phyloP scores from a whole-genome alignment of 768 basidiomycete genomes.

The Fibroporia radiculosa region DNA sequence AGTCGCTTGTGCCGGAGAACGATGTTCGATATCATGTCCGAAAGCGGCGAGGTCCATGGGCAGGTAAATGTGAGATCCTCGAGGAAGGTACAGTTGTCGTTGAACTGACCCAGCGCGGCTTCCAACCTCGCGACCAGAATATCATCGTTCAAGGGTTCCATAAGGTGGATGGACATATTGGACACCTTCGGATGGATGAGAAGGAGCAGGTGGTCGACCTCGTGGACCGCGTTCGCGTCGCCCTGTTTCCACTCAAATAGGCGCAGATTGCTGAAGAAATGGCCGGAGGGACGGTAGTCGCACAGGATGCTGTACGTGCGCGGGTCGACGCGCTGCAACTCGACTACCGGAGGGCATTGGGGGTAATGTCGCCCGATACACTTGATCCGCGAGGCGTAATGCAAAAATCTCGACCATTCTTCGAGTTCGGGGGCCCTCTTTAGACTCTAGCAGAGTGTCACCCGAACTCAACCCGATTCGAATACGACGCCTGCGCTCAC shows the following conservation, averaged over 20 bases:
- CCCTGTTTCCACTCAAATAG: constrained; percentile 4
- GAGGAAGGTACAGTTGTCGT: neutral
- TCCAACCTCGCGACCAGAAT: neutral
- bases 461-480: neutral
- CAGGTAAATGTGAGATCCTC: constrained; percentile 2
- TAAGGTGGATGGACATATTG: neutral
- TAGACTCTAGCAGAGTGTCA: neutral
- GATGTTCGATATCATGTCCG: constrained; percentile 1
- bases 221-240: neutral
- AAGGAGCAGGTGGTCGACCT: constrained; percentile 5
- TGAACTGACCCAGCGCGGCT: constrained; percentile 1
- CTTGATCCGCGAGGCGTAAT: constrained; percentile 7
- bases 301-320: neutral
- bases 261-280: constrained; percentile 8
- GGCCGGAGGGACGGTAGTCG: neutral
- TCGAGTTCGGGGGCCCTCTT: neutral
- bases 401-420: constrained; percentile 8
- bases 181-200: constrained; percentile 5
- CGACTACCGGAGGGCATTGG: neutral
- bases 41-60: neutral
- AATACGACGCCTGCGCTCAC: neutral
- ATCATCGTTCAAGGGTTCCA: neutral
- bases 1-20: constrained; percentile 3
- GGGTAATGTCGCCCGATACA: neutral
- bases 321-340: neutral